Conservation (phyloP, 2,329 filamentous ascomycete species). For the Colletotrichum filicis region DNA sequence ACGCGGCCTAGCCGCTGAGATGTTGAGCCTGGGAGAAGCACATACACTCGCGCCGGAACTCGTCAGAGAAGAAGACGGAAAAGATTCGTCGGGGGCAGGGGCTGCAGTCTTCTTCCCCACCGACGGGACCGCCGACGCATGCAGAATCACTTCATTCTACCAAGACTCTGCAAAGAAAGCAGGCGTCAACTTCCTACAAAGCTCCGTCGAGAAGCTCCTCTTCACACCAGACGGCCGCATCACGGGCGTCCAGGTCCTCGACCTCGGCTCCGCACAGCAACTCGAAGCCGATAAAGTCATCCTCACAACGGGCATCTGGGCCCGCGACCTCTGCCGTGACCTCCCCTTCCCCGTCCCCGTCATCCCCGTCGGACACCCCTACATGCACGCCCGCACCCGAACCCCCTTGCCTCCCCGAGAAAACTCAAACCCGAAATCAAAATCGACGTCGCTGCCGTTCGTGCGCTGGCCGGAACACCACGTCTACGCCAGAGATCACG, state of each 20-base stretch:
- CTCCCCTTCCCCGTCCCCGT: constrained; percentile 17
- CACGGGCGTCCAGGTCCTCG: neutral
- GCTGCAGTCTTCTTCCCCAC: constrained; percentile 5
- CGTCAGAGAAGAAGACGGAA: neutral
- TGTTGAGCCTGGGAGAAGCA: constrained; percentile 5
- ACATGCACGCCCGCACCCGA: constrained; percentile 3
- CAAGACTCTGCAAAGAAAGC: constrained; percentile 1
- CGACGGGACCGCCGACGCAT: constrained; percentile 17
- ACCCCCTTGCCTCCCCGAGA: neutral
- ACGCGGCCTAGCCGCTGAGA: neutral
- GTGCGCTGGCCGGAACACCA: constrained; percentile 28
- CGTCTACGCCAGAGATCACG: constrained; percentile 20
- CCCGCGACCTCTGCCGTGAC: neutral
- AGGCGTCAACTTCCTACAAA: neutral
- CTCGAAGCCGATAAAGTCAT: constrained; percentile 7
- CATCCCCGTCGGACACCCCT: constrained; percentile 19
- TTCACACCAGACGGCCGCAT: neutral
- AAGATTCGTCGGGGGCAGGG: neutral
- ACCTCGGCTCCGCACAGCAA: neutral
- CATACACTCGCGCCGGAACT: constrained; percentile 13
- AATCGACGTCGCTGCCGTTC: neutral
- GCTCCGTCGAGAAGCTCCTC: neutral
- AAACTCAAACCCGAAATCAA: neutral
- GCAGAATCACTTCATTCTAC: constrained; percentile 14
- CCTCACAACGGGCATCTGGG: constrained; percentile 22